Percentiles rank a stretch among this genome's conserved stretches.
Evolutionary conservation across 2,329 filamentous ascomycete species (phyloP).

Genomic region (Dothiorella sarmentorum): DNA sequence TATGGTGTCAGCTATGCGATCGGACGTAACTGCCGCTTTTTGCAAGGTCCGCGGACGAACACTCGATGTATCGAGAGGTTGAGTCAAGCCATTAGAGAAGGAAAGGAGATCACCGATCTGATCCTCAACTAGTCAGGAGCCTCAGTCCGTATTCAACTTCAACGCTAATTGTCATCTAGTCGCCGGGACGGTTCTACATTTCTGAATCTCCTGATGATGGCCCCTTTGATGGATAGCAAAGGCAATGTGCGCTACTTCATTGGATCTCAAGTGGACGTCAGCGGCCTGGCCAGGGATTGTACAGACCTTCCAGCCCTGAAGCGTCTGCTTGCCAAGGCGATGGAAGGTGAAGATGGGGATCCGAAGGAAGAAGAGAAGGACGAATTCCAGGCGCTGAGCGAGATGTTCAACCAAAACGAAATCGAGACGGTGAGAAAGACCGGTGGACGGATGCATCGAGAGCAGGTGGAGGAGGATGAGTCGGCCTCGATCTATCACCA

Average conservation of each 20-base stretch:
- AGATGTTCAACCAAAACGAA: slow-evolving; percentile 68
- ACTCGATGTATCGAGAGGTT: slow-evolving; percentile 60
- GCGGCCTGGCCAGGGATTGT: slow-evolving; percentile 63
- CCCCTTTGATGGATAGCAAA: slow-evolving; percentile 65
- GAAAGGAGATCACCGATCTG: slow-evolving; percentile 69
- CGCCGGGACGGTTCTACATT: slow-evolving; percentile 73
- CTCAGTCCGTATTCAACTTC: slow-evolving; percentile 8
- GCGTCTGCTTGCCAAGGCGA: slow-evolving; percentile 41
- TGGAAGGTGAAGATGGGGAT: background rate
- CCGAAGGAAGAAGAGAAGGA: slow-evolving; percentile 46
- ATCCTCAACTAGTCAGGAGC: slow-evolving; percentile 67
- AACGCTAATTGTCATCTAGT: slow-evolving; percentile 31
- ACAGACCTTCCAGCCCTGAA: slow-evolving; percentile 62
- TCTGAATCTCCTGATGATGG: slow-evolving; percentile 73
- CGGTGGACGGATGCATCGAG: slow-evolving; percentile 62
- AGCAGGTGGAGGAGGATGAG: slow-evolving; percentile 30
- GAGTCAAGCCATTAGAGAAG: slow-evolving; percentile 57
- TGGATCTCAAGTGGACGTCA: slow-evolving; percentile 70
- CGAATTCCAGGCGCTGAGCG: slow-evolving; percentile 62
- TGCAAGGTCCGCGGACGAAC: slow-evolving; percentile 72
- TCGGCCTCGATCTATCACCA: slow-evolving; percentile 32
- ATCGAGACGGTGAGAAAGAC: slow-evolving; percentile 60
- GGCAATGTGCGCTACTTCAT: slow-evolving; percentile 67
- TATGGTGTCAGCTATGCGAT: slow-evolving; percentile 71
- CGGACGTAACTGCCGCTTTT: slow-evolving; percentile 73